Conservation (phyloP, 2,329 filamentous ascomycete genomes). For the Plenodomus tracheiphilus region DNA sequence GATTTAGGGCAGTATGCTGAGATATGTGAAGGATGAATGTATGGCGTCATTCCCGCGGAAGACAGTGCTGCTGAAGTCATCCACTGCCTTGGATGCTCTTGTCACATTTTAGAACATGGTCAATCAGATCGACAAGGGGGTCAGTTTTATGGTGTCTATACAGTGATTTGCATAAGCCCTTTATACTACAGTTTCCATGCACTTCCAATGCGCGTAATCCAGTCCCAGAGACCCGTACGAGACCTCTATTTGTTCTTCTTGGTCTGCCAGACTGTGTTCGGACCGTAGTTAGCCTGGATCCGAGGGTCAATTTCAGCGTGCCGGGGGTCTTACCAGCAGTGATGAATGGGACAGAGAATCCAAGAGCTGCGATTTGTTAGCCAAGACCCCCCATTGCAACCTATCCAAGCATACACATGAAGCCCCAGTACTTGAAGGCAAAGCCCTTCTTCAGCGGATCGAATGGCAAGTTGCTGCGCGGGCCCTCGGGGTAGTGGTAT, state of each 20-base stretch:
- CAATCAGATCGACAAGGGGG: slow-evolving; percentile 34
- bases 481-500: slow-evolving; percentile 98
- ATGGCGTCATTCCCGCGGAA: neutral
- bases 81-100: too few species aligned
- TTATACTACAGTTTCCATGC: slow-evolving; percentile 38
- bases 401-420: slow-evolving; percentile 61
- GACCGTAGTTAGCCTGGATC: slow-evolving; percentile 21
- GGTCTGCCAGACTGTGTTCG: slow-evolving; percentile 64
- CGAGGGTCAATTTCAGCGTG: neutral
- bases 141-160: slow-evolving; percentile 42
- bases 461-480: slow-evolving; percentile 94
- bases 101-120: too few species aligned
- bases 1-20: too few species aligned
- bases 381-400: slow-evolving; percentile 9
- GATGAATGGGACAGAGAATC: slow-evolving; percentile 63
- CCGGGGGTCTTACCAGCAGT: slow-evolving; percentile 61
- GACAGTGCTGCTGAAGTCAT: too few species aligned
- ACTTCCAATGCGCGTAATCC: slow-evolving; percentile 19
- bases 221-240: slow-evolving; percentile 12
- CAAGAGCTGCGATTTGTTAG: slow-evolving; percentile 56
- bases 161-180: slow-evolving; percentile 31
- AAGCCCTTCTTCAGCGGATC: slow-evolving; percentile 92
- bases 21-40: neutral
- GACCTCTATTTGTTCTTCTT: slow-evolving; percentile 59
- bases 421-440: slow-evolving; percentile 78